Percentiles rank a stretch among this genome's conserved stretches.
Conservation (phyloP, 1,284 basidiomycete genomes). For the Thelephora terrestris region DNA sequence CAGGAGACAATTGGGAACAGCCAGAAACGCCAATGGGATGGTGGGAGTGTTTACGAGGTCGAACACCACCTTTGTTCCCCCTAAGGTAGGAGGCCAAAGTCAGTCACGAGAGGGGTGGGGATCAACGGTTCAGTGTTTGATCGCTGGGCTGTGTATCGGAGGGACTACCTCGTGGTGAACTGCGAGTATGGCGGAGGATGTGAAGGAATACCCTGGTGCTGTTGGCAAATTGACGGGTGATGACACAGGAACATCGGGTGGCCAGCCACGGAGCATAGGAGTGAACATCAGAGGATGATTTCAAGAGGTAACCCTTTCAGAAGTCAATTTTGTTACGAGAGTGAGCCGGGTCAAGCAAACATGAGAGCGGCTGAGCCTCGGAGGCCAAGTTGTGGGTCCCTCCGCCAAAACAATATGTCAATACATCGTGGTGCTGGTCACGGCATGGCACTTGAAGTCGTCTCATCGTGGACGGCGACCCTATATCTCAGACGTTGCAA, state of each 20-base stretch:
- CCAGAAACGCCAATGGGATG: conserved; percentile 97
- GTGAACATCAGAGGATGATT: conserved; percentile 87
- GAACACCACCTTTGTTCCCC: conserved; percentile 91
- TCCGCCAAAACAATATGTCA: too few relatives aligned
- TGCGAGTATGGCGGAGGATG: conserved; percentile 97
- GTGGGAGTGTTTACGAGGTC: conserved; percentile 98
- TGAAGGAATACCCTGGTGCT: conserved; percentile 97
- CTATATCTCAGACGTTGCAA: too few relatives aligned
- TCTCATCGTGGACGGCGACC: too few relatives aligned
- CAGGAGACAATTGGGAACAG: conserved; percentile 88
- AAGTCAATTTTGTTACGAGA: too few relatives aligned
- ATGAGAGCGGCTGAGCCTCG: too few relatives aligned
- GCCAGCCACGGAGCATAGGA: conserved; percentile 87
- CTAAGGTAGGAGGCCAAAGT: conserved; percentile 55
- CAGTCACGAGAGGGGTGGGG: conserved; percentile 57
- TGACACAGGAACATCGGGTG: conserved; percentile 91
- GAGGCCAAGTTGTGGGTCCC: too few relatives aligned
- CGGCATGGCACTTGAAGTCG: too few relatives aligned
- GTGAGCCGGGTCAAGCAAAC: too few relatives aligned
- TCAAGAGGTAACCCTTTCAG: conserved; percentile 69
- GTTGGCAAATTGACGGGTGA: conserved; percentile 99
- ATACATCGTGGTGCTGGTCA: too few relatives aligned
- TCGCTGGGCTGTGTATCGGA: conserved; percentile 73
- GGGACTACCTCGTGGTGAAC: conserved; percentile 90
- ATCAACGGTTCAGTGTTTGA: conserved; percentile 95